Evolutionary conservation across 257 asterid genomes (phyloP), one percentile per base, ranked within the genome.

Genomic region (Ligustrum vulgare): DNA sequence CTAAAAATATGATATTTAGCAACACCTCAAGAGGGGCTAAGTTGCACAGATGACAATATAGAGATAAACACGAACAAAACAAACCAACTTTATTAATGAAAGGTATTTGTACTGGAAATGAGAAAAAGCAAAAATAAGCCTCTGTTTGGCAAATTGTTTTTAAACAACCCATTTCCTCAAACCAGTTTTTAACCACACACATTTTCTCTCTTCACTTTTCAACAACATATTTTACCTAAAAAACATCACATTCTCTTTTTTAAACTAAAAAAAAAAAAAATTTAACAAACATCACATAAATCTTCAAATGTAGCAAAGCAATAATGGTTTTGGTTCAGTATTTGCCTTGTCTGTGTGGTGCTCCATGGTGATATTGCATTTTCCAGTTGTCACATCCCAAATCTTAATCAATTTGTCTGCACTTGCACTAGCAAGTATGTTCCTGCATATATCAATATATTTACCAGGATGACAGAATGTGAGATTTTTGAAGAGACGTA

Each of bases 371-470:
- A 86, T 56, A 75, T 64, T 80, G 82, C 99, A 94, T n/a, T 88
- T 85, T 88, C 85, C 90, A 63, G 92, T 89, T 58, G 91, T 86
- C 79, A 91, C 88, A 72, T 94, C 96, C 99, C 97, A 91, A 78
- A 92, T 82, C 85, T 91, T 91, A 70, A 94, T 96, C 83, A 85
- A 78, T 71, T 91, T 90, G 87, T 92, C 99, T 2, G 96, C 98
- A 84, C 97, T 88, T 56, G 96, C 99, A 85, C 97, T 94, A 22
- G 97, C 97, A 74, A 94, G 93, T 71, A 92, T 74, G 81, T 94
- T 91, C 86, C 97, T 94, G 94, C 36, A 73, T 37, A 78, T 73
- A 49, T 43, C 47, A 73, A 74, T 43, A 43, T 66, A 43, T 12
- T 56, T 70, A 73, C 51, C 18, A 45, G 67, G 15, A 75, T 67